phyloP scores from a whole-genome alignment of 345 rosid genomes.

The Jatropha curcas region DNA sequence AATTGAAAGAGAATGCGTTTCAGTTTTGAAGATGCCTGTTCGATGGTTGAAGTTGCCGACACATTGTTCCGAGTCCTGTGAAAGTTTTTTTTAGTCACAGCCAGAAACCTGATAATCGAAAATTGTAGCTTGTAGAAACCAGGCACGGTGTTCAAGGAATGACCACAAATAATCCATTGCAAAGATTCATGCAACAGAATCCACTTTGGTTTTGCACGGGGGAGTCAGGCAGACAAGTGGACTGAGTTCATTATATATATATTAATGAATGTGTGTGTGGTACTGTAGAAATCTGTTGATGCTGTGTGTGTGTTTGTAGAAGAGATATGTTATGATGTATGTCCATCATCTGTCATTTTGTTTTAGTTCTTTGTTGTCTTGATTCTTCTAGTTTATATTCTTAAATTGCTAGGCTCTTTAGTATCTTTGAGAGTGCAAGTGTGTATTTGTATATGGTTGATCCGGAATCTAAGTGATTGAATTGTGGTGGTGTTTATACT shows the following conservation, averaged over 20 bases:
- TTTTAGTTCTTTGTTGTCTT: too few species aligned
- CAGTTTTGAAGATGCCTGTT: conserved; percentile 57
- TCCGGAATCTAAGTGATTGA: too few species aligned
- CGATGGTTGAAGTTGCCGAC: conserved; percentile 44
- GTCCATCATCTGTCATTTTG: too few species aligned
- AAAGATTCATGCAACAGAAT: conserved; percentile 16
- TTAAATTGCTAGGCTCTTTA: too few species aligned
- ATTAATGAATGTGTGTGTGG: too few species aligned
- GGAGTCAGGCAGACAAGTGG: conserved; percentile 39
- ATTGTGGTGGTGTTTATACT: too few species aligned
- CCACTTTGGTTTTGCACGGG: conserved; percentile 33
- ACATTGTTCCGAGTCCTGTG: conserved; percentile 53
- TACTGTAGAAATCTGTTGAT: conserved; percentile 40
- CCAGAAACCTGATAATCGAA: conserved; percentile 33
- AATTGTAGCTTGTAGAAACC: conserved; percentile 22
- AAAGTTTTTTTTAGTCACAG: conserved; percentile 44
- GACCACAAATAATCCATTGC: conserved; percentile 15
- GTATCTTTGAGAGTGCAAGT: too few species aligned
- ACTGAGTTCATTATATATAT: too few species aligned
- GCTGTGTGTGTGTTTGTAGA: too few species aligned
- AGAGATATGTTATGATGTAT: too few species aligned
- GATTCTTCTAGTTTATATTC: too few species aligned
- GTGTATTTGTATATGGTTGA: too few species aligned
- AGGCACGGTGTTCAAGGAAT: conserved; percentile 15
- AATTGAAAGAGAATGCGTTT: conserved; percentile 41